These are phyloP conservation scores for Backusella psychrophila DNA, from an alignment of 192 early-diverging fungal species.

Conservation along the genomic window DNA sequence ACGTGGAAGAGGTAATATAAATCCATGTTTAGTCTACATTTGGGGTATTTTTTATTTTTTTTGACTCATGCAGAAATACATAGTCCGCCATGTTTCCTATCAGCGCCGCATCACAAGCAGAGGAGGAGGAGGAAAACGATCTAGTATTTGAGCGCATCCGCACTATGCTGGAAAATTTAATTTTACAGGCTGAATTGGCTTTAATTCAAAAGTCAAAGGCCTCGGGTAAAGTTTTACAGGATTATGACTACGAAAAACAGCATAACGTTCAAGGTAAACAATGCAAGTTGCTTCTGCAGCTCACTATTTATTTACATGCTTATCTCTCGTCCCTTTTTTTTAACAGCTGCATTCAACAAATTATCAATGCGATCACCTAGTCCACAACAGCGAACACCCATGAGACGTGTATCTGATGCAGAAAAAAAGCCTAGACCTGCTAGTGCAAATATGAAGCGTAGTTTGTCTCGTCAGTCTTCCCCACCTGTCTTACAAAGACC, in stretches of 20 bases:
- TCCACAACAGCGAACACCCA: neutral
- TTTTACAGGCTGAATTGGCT: constrained; percentile 7
- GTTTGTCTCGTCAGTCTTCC: constrained; percentile 4
- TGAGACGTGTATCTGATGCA: neutral
- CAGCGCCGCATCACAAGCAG: neutral
- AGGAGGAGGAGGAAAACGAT: constrained; percentile 10
- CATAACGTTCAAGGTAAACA: neutral
- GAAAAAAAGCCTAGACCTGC: neutral
- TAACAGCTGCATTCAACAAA: neutral
- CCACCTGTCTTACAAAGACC: neutral
- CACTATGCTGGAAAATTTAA: constrained; percentile 5
- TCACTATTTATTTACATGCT: neutral
- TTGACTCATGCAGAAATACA: neutral
- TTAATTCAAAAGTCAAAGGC: constrained; percentile 5
- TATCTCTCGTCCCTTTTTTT: neutral
- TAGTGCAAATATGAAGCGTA: constrained; percentile 8
- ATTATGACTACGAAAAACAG: constrained; percentile 11
- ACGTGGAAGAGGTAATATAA: constrained; percentile 22
- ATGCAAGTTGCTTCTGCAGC: neutral
- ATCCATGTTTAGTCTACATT: constrained; percentile 1
- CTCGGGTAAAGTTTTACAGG: constrained; percentile 11
- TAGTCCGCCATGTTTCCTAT: neutral
- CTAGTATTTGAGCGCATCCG: constrained; percentile 3
- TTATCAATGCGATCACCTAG: constrained; percentile 1
- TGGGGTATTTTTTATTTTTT: constrained; percentile 4